Percentiles rank a stretch among this genome's conserved stretches.
phyloP scores from a whole-genome alignment of 805 yeast species.

The Saturnispora galanensis region DNA sequence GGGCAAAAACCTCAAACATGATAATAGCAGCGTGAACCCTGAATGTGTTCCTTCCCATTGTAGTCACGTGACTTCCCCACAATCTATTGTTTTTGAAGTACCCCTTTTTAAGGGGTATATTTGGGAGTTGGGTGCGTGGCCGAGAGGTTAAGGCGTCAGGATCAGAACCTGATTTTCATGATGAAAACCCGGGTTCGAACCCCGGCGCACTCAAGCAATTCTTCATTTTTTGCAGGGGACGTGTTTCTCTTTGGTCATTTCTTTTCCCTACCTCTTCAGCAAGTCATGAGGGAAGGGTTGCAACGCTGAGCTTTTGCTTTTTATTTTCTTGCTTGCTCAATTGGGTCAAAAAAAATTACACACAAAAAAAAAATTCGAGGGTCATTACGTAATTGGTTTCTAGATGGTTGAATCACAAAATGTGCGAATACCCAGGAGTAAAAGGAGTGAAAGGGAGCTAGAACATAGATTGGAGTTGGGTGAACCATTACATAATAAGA shows the following conservation, averaged over 20 bases:
- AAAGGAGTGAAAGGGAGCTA: not conserved
- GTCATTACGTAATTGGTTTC: not conserved
- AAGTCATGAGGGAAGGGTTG: too few species aligned
- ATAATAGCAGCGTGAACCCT: too few species aligned
- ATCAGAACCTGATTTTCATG: slow-evolving; percentile 18
- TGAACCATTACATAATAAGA: not conserved
- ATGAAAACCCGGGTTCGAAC: slow-evolving; percentile 18
- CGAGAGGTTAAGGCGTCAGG: slow-evolving; percentile 20
- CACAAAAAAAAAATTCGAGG: not conserved
- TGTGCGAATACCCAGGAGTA: not conserved
- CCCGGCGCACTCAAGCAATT: slow-evolving; percentile 15
- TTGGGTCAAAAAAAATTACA: too few species aligned
- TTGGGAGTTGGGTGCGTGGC: slow-evolving; percentile 15
- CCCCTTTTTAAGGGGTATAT: too few species aligned
- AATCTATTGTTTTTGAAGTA: too few species aligned
- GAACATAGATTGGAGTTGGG: not conserved
- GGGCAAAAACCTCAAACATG: too few species aligned
- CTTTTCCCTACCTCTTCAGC: too few species aligned
- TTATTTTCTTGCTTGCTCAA: too few species aligned
- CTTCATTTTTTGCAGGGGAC: slow-evolving; percentile 5
- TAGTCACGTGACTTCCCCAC: not conserved
- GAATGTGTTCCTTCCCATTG: not conserved
- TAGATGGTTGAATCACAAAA: too few species aligned
- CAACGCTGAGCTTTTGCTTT: too few species aligned
- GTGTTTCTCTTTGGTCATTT: not conserved